These are phyloP conservation scores for Diatrype stigma DNA, from an alignment of 2,329 filamentous ascomycete species.

Conservation along the genomic window DNA sequence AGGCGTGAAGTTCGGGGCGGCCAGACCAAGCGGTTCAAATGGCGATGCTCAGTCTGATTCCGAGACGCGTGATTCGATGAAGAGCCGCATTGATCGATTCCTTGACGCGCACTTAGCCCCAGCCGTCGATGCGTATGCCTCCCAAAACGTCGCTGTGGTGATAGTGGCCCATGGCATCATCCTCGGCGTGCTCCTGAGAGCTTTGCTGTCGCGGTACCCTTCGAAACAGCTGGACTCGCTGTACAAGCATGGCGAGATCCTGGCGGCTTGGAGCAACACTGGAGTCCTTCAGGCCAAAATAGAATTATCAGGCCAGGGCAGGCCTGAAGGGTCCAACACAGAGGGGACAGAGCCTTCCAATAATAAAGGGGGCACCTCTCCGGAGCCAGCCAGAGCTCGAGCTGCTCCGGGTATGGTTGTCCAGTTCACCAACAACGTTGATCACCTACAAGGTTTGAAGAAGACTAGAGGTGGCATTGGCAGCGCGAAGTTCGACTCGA, in stretches of 20 bases:
- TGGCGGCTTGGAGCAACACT: slow-evolving; percentile 49
- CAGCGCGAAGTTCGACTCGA: slow-evolving; percentile 69
- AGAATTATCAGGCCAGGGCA: neutral
- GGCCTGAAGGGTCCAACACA: too few relatives aligned
- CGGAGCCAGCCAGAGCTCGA: slow-evolving; percentile 38
- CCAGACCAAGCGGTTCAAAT: slow-evolving; percentile 36
- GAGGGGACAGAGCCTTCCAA: neutral
- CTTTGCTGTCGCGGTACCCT: slow-evolving; percentile 53
- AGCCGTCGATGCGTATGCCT: slow-evolving; percentile 35
- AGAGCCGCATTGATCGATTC: slow-evolving; percentile 59
- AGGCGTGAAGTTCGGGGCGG: slow-evolving; percentile 51
- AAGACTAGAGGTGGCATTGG: slow-evolving; percentile 81
- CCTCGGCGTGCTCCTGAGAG: slow-evolving; percentile 63
- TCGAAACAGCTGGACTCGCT: neutral
- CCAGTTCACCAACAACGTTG: slow-evolving; percentile 60
- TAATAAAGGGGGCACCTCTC: neutral
- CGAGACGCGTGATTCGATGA: slow-evolving; percentile 68
- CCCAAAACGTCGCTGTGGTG: slow-evolving; percentile 44
- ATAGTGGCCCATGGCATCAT: slow-evolving; percentile 83
- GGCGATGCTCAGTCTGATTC: slow-evolving; percentile 28
- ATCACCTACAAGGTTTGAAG: slow-evolving; percentile 70
- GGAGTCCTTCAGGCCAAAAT: slow-evolving; percentile 25
- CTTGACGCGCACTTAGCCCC: slow-evolving; percentile 60
- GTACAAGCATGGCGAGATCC: slow-evolving; percentile 20
- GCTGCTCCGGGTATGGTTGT: slow-evolving; percentile 38